Evolutionary conservation across 202 grass and related monocot species (phyloP).

Genomic region (Zizania palustris): DNA sequence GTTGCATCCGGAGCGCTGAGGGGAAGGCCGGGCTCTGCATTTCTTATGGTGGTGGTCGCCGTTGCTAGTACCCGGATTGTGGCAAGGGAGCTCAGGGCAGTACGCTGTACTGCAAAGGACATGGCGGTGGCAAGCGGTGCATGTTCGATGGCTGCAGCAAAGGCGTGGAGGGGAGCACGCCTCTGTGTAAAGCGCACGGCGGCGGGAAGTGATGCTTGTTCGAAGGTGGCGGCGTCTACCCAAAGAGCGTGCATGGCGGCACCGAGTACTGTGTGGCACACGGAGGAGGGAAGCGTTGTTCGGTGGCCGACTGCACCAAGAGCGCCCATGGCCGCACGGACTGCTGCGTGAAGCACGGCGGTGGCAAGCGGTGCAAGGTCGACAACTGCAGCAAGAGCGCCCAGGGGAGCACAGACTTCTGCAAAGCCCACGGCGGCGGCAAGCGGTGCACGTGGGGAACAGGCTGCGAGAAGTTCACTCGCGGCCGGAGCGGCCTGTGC

Average conservation of each 20-base stretch:
- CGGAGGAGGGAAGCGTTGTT: constrained; percentile 74
- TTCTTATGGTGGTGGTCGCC: constrained; percentile 74
- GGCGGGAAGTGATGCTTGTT: constrained; percentile 74
- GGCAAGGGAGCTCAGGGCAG: constrained; percentile 70
- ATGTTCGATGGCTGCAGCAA: constrained; percentile 72
- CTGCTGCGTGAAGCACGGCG: constrained; percentile 66
- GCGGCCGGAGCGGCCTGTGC: constrained; percentile 71
- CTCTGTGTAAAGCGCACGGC: constrained; percentile 72
- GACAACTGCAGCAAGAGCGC: constrained; percentile 66
- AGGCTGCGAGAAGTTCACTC: constrained; percentile 66
- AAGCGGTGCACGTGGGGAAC: constrained; percentile 67
- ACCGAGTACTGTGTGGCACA: constrained; percentile 75
- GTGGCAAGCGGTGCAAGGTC: constrained; percentile 63
- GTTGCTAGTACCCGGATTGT: constrained; percentile 65
- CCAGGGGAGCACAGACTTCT: constrained; percentile 72
- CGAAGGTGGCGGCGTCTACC: constrained; percentile 66
- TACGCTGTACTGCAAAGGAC: constrained; percentile 70
- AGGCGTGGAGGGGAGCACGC: constrained; percentile 77
- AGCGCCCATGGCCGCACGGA: constrained; percentile 74
- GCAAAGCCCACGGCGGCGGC: constrained; percentile 71
- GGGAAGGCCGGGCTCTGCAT: constrained; percentile 77
- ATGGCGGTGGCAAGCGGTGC: constrained; percentile 72
- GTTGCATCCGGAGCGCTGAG: constrained; percentile 66
- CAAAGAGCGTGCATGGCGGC: constrained; percentile 73
- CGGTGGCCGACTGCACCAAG: constrained; percentile 58